Evolutionary conservation across 352 stramenopile genomes (phyloP).

Genomic region (Paralagenidium karlingii): DNA sequence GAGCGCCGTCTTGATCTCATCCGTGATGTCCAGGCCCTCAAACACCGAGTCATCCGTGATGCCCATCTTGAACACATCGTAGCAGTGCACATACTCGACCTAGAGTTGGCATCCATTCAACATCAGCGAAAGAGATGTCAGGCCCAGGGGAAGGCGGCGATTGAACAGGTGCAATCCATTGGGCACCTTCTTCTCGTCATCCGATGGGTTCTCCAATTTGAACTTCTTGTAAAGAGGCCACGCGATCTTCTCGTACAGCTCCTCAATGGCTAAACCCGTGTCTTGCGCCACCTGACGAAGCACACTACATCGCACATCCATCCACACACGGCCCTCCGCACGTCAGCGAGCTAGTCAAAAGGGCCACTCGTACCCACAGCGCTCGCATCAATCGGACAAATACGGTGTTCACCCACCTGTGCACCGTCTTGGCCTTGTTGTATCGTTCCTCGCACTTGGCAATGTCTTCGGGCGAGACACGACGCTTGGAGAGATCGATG

Average conservation of each 20-base stretch:
- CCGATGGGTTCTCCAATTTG: slow-evolving; percentile 66
- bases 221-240: slow-evolving; percentile 99
- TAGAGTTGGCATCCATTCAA: slow-evolving; percentile 5
- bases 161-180: not conserved
- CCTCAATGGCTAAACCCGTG: slow-evolving; percentile 57
- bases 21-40: slow-evolving; percentile 84
- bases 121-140: not conserved
- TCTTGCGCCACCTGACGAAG: slow-evolving; percentile 80
- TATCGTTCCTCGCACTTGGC: slow-evolving; percentile 98
- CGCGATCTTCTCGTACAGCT: slow-evolving; percentile 85
- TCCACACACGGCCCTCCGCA: no score
- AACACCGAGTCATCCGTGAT: slow-evolving; percentile 88
- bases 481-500: slow-evolving; percentile 99
- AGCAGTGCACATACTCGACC: slow-evolving; percentile 94
- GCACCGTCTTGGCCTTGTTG: slow-evolving; percentile 99
- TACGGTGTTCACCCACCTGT: slow-evolving; percentile 90
- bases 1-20: slow-evolving; percentile 81
- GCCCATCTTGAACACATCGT: slow-evolving; percentile 98
- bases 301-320: slow-evolving; percentile 83
- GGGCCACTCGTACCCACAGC: slow-evolving; percentile 2
- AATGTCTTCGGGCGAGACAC: slow-evolving; percentile 98
- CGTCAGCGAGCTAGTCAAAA: no score
- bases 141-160: not conserved
- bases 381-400: slow-evolving; percentile 68
- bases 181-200: slow-evolving; percentile 64